Evolutionary conservation across 2,329 filamentous ascomycete species (phyloP), one percentile per base, ranked within the genome.

Genomic region (Pyrenophora seminiperda): DNA sequence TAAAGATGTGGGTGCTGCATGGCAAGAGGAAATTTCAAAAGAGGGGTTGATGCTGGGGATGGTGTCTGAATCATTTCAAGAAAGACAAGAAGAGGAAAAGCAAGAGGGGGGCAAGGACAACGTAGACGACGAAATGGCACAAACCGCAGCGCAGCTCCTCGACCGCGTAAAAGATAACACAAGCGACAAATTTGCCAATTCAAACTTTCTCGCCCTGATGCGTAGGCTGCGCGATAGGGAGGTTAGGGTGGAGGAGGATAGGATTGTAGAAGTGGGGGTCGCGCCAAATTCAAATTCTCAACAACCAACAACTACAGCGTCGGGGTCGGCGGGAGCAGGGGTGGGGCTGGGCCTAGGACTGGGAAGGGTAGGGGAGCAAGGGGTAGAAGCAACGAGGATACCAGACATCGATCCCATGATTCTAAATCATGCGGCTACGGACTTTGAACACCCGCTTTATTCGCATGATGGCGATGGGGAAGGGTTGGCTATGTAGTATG

Each of bases 181-280:
- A 50, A 86, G 82, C 47, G 76, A 84, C 38, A 93, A 93, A 66
- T 94, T 94, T 71, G 83, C 85, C 62, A 84, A 91, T 65, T 92
- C 89, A 59, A 83, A 83, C 50, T 95, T 95, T 65, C 74, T 93
- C 1, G 79, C 82, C 3, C 76, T 95, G 37, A 94, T 95, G 90
- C 83, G 88, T 20, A 82, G 83, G 51, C 82, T 94, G 46, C 82
- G 87, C 42, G 85, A 90, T 65, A 79, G 82, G 47, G 86, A 94
- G 74, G 84, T 91, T 11, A 81, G 82, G 40, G 84, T 94, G 30
- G 81, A 89, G 58, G 88, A 86, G 32, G 86, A 90, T 67, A 82
- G 84, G 62, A 78, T 89, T 63, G 83, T 88, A 37, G 79, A 82
- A 63, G 75, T 77, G 52, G 75, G n/a, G n/a, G n/a, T n/a, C n/a